phyloP scores from a whole-genome alignment of 176 grass and related monocot species.

The maize (Zea mays) region DNA sequence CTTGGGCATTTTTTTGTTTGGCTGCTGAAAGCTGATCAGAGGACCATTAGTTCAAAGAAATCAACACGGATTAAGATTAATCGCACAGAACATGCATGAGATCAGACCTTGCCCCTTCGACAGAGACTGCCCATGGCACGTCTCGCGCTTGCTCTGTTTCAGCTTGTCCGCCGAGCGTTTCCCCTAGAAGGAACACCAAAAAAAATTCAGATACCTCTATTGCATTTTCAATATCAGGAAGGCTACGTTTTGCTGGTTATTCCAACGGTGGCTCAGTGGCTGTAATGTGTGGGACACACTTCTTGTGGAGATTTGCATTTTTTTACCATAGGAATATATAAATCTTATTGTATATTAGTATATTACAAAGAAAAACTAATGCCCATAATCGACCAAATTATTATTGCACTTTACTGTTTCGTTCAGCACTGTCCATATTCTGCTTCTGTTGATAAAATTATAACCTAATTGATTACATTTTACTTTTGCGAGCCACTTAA shows the following conservation, averaged over 20 bases:
- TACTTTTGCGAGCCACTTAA: not conserved
- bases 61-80: too few relatives aligned
- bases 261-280: conserved; percentile 76
- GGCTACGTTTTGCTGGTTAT: conserved; percentile 94
- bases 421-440: not conserved
- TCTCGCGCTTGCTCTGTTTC: too few relatives aligned
- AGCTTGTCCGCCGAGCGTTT: too few relatives aligned
- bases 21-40: too few relatives aligned
- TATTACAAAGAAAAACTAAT: not conserved
- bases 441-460: not conserved
- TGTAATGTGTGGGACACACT: conserved; percentile 98
- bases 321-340: not conserved
- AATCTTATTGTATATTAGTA: conserved; percentile 3
- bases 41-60: too few relatives aligned
- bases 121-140: too few relatives aligned
- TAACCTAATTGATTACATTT: not conserved
- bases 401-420: not conserved
- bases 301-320: conserved; percentile 65
- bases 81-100: too few relatives aligned
- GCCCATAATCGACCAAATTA: not conserved
- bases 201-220: conserved; percentile 52
- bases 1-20: too few relatives aligned
- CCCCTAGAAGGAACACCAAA: too few relatives aligned
- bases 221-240: conserved; percentile 92
- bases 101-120: too few relatives aligned